Percentiles rank a stretch among this genome's conserved stretches.
These are phyloP conservation scores for Phlebiopsis gigantea DNA, from an alignment of 768 basidiomycete species.

Conservation along the genomic window DNA sequence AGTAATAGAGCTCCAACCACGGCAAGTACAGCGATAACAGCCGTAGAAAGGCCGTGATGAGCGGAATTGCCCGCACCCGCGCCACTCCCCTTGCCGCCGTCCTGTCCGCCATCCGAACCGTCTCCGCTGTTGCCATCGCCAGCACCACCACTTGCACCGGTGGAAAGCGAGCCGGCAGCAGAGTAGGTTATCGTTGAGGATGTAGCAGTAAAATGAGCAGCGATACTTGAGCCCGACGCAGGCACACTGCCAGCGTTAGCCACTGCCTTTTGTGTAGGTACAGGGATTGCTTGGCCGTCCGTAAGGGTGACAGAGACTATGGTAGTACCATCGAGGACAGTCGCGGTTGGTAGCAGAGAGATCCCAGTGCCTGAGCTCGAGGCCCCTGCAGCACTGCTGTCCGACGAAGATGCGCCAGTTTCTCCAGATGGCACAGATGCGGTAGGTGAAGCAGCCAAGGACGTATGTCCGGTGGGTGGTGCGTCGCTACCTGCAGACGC, in stretches of 20 bases:
- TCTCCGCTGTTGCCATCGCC: background rate
- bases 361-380: too few species aligned
- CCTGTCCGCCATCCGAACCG: background rate
- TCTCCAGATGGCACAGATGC: too few species aligned
- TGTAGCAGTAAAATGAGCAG: background rate
- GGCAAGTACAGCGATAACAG: constrained; percentile 43
- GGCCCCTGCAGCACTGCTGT: too few species aligned
- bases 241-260: constrained; percentile 2
- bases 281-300: background rate
- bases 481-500: too few species aligned
- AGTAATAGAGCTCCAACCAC: constrained; percentile 27
- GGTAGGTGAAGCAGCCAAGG: too few species aligned
- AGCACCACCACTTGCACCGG: background rate
- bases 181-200: background rate
- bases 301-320: background rate
- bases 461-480: too few species aligned
- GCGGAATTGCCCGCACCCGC: background rate
- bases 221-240: background rate
- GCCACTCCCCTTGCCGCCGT: constrained; percentile 12
- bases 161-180: background rate
- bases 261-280: background rate
- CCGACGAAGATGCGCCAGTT: too few species aligned
- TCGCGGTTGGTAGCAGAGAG: background rate
- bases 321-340: background rate
- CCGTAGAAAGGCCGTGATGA: constrained; percentile 33